A percentile compares a stretch with the other conserved stretches of the same genome.
These are phyloP conservation scores for Colletotrichum truncatum DNA, from an alignment of 2,329 filamentous ascomycete genomes.

Conservation along the genomic window DNA sequence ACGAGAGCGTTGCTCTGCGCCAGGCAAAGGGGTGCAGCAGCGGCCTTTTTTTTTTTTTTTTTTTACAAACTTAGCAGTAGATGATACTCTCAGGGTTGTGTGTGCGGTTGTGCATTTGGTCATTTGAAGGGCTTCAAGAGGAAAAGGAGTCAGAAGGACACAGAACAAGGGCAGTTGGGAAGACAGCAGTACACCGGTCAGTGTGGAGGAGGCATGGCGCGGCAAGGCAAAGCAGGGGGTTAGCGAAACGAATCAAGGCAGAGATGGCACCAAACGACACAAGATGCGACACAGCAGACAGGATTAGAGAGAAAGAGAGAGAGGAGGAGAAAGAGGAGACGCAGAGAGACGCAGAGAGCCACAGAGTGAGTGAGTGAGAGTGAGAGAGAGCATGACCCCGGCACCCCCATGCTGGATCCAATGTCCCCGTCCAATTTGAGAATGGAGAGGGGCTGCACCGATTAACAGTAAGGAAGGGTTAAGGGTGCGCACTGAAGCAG, in stretches of 20 bases:
- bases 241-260: not conserved
- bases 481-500: constrained; percentile 8
- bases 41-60: not conserved
- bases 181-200: too few relatives aligned
- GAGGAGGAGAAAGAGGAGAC: not conserved
- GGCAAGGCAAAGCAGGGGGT: not conserved
- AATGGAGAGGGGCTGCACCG: constrained; percentile 1
- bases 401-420: constrained; percentile 17
- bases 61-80: not conserved
- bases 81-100: too few relatives aligned
- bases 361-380: not conserved
- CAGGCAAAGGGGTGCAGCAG: too few relatives aligned
- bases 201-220: too few relatives aligned
- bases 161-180: too few relatives aligned
- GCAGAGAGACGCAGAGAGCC: too few relatives aligned
- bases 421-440: constrained; percentile 29
- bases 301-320: not conserved
- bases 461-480: not conserved
- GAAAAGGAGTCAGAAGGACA: too few relatives aligned
- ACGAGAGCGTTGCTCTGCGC: not conserved
- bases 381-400: not conserved
- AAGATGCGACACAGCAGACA: not conserved
- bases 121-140: too few relatives aligned
- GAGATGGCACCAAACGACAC: not conserved
- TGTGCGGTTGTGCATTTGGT: too few relatives aligned